Evolutionary conservation across 1,284 basidiomycete species (phyloP), one percentile per base, ranked within the genome.

Genomic region (Apiotrichum laibachii): DNA sequence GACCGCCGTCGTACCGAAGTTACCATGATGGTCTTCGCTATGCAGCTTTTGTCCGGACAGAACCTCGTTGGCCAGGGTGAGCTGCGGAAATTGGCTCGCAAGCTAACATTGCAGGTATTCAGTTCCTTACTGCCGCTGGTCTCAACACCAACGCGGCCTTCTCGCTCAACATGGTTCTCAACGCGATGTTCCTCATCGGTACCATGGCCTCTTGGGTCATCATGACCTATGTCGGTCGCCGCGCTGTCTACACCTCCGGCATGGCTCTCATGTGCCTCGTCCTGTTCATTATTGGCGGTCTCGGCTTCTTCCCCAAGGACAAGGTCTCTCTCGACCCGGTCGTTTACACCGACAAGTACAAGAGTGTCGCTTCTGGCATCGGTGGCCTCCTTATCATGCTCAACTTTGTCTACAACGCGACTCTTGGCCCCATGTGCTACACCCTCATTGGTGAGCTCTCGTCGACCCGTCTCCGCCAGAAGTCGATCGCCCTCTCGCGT

Each of bases 401-500:
- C 51, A 66, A 69, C 55, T 56, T 69, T 31, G 48, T 60, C 44
- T 54, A 59, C 52, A 59, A 59, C 57, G 49, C 52, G 6, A 50
- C 57, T 5, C 56, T 70, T 21, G 68, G 68, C 21, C 68, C 68
- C 43, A 57, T 67, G n/a, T 69, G 65, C 44, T 55, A 59, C 59
- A 49, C 52, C 2, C 26, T 61, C 42, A 54, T 61, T 15, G 70
- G 73, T 31, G 78, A 79, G 50, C 63, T 78, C 34, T 63, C 69
- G 0, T 74, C 75, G n/a, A 78, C 76, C 6, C 70, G 77, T 18
- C 67, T 79, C 2, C 53, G 61, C 44, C 53, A 59, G 31, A 82
- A 81, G 69, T 76, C 81, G 1, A 76, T 82, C 65, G 81, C 76
- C 1, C 75, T 82, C 22, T 72, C 79, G 13, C 75, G 81, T 19